Base-by-base conservation (phyloP, 106 monocot species). In the Dioscorea zingiberensis region DNA sequence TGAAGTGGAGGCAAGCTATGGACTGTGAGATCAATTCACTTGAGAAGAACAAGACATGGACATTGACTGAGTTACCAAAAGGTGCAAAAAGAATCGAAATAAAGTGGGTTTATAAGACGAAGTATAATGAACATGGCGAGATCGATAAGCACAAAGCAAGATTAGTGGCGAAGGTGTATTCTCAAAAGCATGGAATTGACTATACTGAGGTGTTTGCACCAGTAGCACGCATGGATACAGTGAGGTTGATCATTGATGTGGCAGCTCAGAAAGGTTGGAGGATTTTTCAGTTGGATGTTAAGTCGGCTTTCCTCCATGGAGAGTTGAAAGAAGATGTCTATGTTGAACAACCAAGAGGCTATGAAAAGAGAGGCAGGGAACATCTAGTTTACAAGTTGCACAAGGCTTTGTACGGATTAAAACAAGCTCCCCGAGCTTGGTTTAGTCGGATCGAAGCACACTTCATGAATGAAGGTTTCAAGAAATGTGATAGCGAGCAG, bases 91-190 rank as follows among this genome's bases (percentile, higher is more conserved):
- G 9, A 1, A 69, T 68, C 10, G 61, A 48, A 7, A 26, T 67
- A 1, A 69, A 68, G 19, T 74, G 73, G 73, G 28, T 74, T 0
- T 74, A 59, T 32, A 74, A 66, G 9, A 48, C 22, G 9, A 73
- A 58, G 22, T 25, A 2, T 19, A 58, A 58, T 17, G 12, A 12
- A 24, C 13, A 58, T 58, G 24, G 58, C 2, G 25, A 17, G 21
- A 7, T 58, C 21, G 58, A 58, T 7, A 58, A 23, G 21, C 25
- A 58, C 9, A 58, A 58, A 58, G 58, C 58, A 58, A 1, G 58
- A 3, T 58, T 58, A n/a, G 25, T 59, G 28, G 59, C 25, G 6
- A 59, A 59, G 25, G 59, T 19, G 16, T 59, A 59, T 23, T 24
- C 21, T 7, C 59, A 59, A 59, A 16, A 25, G 14, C 16, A 59